Evolutionary conservation across 2,329 filamentous ascomycete genomes (phyloP), one percentile per base, ranked within the genome.

Genomic region (Fusarium sp.): DNA sequence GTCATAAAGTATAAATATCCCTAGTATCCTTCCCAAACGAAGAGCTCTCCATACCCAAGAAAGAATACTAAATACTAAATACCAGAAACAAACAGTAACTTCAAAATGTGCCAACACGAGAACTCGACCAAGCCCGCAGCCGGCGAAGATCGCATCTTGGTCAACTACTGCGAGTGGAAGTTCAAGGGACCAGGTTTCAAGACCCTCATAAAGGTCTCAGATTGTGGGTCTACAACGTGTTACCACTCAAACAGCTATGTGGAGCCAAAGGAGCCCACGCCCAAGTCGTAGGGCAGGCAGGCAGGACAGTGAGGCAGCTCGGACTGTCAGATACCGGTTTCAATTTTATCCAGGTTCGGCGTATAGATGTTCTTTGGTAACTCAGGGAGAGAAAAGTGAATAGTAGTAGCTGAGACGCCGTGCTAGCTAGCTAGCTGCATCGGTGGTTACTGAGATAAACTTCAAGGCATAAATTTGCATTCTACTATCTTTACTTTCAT

Each of bases 1-100:
- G 9, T 6, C 1, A 38, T n/a, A 2, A 5, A n/a, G 10, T n/a
- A n/a, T 38, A n/a, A n/a, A n/a, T 38, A 38, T 2, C 18, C 1
- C 18, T 5, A 6, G 18, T 18, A 11, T n/a, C 34, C 3, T 38
- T 38, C 3, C 16, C 32, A 38, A 34, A 9, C 15, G 1, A 32
- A 32, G 4, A 32, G 2, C 8, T 32, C 15, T 16, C 8, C 2
- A 32, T 9, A 8, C 4, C 8, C 15, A 32, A 8, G 15, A 32
- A 1, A 22, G 6, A 32, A 8, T 32, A 34, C 32, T 34, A 18
- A 3, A 34, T 18, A 34, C 9, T 11, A 38, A 11, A n/a, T 38
- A 38, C 18, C 1, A n/a, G 3, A 6, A n/a, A 38, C 16, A 38
- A n/a, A 11, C 1, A 6, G 16, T 9, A n/a, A 38, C 10, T 38